phyloP scores from a whole-genome alignment of 2,329 filamentous ascomycete species.

The Thelonectria blattea region DNA sequence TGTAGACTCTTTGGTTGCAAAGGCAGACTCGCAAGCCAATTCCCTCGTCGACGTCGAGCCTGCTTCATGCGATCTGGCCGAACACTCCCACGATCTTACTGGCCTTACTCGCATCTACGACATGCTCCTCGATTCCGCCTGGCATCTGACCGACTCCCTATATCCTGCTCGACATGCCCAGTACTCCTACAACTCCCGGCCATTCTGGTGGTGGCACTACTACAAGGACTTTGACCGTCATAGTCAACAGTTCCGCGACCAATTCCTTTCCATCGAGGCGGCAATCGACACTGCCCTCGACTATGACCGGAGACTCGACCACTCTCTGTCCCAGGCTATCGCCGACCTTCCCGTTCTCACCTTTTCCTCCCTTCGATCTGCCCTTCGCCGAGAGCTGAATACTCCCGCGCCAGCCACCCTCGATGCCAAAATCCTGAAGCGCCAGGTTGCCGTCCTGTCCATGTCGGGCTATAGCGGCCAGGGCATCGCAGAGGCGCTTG shows the following conservation, averaged over 20 bases:
- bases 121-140: slow-evolving; percentile 47
- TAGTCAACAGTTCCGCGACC: slow-evolving; percentile 39
- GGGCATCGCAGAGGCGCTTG: slow-evolving; percentile 53
- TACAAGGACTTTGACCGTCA: slow-evolving; percentile 44
- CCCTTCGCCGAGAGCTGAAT: slow-evolving; percentile 40
- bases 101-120: slow-evolving; percentile 38
- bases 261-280: slow-evolving; percentile 36
- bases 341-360: slow-evolving; percentile 44
- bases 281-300: slow-evolving; percentile 39
- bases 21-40: slow-evolving; percentile 24
- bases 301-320: slow-evolving; percentile 41
- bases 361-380: slow-evolving; percentile 40
- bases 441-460: slow-evolving; percentile 47
- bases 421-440: slow-evolving; percentile 43
- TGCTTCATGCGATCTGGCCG: slow-evolving; percentile 12
- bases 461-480: slow-evolving; percentile 48
- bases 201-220: slow-evolving; percentile 51
- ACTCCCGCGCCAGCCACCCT: slow-evolving; percentile 38
- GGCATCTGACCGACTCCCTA: slow-evolving; percentile 44
- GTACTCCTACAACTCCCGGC: slow-evolving; percentile 43
- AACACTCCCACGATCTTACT: slow-evolving; percentile 28
- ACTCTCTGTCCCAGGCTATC: slow-evolving; percentile 44
- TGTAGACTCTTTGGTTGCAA: slow-evolving; percentile 30
- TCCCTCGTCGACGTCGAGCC: slow-evolving; percentile 18
- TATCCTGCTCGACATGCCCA: slow-evolving; percentile 44